These are phyloP conservation scores for Phytophthora cactorum DNA, from an alignment of 352 stramenopile genomes.

Conservation along the genomic window DNA sequence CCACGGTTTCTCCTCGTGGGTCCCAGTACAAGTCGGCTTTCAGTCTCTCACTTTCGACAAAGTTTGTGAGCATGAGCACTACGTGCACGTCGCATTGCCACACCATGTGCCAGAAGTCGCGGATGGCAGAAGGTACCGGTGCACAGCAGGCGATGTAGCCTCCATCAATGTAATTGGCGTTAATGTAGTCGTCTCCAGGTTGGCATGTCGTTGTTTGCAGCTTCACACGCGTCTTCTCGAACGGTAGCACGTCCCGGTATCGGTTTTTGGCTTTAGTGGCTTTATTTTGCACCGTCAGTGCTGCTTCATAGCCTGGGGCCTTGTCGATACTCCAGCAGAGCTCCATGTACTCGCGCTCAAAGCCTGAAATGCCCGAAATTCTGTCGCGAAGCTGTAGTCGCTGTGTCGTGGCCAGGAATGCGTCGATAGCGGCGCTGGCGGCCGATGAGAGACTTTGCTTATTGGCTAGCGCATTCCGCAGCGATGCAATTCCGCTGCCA, in stretches of 20 bases:
- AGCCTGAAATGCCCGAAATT: constrained; percentile 42
- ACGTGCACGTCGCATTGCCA: constrained; percentile 81
- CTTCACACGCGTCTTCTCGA: constrained; percentile 72
- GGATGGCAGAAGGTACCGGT: constrained; percentile 64
- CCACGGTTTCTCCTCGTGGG: constrained; percentile 40
- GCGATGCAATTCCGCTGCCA: constrained; percentile 11
- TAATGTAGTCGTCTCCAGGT: constrained; percentile 67
- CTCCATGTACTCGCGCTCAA: constrained; percentile 72
- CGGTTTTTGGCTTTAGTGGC: constrained; percentile 78
- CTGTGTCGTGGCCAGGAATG: constrained; percentile 44
- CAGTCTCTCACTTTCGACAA: constrained; percentile 71
- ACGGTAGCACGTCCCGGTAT: constrained; percentile 80
- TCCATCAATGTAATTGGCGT: constrained; percentile 68
- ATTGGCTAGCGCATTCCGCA: constrained; percentile 21
- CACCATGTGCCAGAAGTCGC: constrained; percentile 87
- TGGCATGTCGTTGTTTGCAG: constrained; percentile 24
- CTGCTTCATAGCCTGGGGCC: constrained; percentile 55
- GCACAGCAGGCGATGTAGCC: constrained; percentile 83
- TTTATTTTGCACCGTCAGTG: constrained; percentile 66
- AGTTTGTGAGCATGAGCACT: constrained; percentile 90
- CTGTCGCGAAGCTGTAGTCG: constrained; percentile 37
- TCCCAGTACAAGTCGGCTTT: constrained; percentile 88
- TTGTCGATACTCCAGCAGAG: constrained; percentile 68
- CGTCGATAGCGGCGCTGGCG: constrained; percentile 12
- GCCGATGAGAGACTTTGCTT: not conserved